Evolutionary conservation across 106 monocot species (phyloP), one percentile per base, ranked within the genome.

Genomic region (Vanilla planifolia): DNA sequence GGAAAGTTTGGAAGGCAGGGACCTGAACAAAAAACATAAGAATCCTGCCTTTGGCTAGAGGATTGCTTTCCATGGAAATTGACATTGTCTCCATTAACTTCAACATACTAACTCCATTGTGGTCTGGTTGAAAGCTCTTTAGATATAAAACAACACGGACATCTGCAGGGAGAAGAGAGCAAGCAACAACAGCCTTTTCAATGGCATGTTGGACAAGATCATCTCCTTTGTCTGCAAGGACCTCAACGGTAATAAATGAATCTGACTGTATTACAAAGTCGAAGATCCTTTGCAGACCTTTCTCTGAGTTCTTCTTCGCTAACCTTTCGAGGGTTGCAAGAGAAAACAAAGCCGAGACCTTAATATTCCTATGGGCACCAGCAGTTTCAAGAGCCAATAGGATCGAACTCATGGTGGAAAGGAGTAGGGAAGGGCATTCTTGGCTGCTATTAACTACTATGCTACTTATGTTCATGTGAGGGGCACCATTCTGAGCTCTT

Each of bases 201-300:
- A 71, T 32, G 40, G 60, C 34, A 14, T 63, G 61, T 23, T 48
- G 66, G 72, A 63, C 3, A 32, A 68, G 59, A 27, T 10, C 48
- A 63, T 71, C 59, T 43, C 28, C 67, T 42, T 45, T n/a, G 11
- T 75, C 63, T 10, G 61, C 35, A 27, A 46, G 26, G 1, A 68
- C 25, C 48, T 78, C 72, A 15, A 77, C 59, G 47, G 67, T 32
- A 13, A 83, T 34, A 65, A 51, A 71, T 44, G 83, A 80, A 8
- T 62, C 43, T 3, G 61, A 48, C n/a, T 63, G 43, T 50, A 40
- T 73, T 8, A 80, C 11, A 48, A 73, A 70, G 6, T 62, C 22
- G 40, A 73, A n/a, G 48, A 73, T 37, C 17, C 29, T 66, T 4
- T 29, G 43, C 23, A 69, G 22, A 33, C 62, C 35, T 59, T 59